A percentile compares a stretch with the other conserved stretches of the same genome.
These are phyloP conservation scores for Globisporangium uncinulatum DNA, from an alignment of 352 stramenopile genomes.

Conservation along the genomic window DNA sequence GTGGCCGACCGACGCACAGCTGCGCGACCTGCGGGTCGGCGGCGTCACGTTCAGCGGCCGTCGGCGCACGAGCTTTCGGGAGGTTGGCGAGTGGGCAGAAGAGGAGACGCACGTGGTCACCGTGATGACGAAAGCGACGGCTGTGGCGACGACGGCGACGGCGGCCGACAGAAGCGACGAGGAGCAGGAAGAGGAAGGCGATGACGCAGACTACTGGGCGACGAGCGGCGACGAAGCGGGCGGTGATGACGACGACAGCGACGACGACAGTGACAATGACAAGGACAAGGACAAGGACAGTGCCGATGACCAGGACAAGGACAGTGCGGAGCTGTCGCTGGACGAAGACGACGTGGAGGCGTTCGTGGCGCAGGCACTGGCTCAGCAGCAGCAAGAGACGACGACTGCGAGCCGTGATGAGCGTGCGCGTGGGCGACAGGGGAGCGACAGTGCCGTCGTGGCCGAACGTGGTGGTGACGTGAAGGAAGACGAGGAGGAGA, in stretches of 20 bases:
- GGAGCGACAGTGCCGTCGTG: neutral
- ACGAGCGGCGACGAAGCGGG: constrained; percentile 9
- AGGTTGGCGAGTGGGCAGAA: constrained; percentile 6
- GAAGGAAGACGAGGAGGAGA: constrained; percentile 4
- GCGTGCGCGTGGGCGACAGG: no score
- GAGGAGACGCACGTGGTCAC: neutral
- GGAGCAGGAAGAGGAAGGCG: constrained; percentile 10
- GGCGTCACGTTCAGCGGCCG: constrained; percentile 23
- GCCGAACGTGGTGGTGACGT: neutral
- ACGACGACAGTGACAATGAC: constrained; percentile 6
- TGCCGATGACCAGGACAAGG: neutral
- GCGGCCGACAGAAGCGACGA: constrained; percentile 7
- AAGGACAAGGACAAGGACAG: neutral
- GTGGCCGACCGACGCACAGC: neutral
- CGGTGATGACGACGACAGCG: constrained; percentile 2
- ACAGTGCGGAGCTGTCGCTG: neutral
- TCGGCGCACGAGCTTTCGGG: constrained; percentile 21
- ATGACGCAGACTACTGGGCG: constrained; percentile 17
- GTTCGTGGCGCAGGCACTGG: constrained; percentile 34
- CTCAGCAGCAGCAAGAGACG: constrained; percentile 2
- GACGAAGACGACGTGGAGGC: constrained; percentile 27
- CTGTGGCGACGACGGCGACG: neutral
- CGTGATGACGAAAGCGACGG: neutral
- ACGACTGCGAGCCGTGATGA: neutral
- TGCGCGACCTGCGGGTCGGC: constrained; percentile 14